Evolutionary conservation across 78 protist species (phyloP).

Genomic region (Cavenderia fasciculata): DNA sequence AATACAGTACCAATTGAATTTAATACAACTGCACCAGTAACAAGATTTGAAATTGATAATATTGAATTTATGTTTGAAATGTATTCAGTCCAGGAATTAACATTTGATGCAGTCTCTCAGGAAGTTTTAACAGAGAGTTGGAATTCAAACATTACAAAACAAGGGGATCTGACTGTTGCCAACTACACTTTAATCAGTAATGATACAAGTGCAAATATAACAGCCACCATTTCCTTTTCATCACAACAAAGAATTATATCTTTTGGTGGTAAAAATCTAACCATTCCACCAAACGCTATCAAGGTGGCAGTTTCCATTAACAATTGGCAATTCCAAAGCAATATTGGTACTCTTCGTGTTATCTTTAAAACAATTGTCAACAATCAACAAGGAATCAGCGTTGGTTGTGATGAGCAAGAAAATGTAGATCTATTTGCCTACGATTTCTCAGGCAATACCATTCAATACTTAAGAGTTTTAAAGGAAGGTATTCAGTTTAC

Average conservation of each 20-base stretch:
- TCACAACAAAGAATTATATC: background rate
- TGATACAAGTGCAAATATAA: background rate
- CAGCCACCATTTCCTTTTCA: background rate
- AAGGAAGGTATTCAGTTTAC: background rate
- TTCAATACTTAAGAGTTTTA: background rate
- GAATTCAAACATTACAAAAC: background rate
- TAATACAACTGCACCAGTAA: background rate
- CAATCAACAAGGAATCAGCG: background rate
- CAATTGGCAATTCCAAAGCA: background rate
- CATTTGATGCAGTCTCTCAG: background rate
- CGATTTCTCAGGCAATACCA: background rate
- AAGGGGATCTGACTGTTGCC: background rate
- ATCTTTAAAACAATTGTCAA: background rate
- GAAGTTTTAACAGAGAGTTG: background rate
- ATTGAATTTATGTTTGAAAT: background rate
- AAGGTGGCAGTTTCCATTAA: background rate
- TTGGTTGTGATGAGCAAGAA: background rate
- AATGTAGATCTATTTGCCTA: background rate
- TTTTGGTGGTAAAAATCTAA: background rate
- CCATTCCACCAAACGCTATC: background rate
- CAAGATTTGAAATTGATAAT: background rate
- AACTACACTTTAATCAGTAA: background rate
- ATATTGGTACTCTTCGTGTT: background rate
- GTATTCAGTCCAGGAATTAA: background rate
- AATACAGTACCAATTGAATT: too few relatives aligned